Conservation (phyloP, 2,329 filamentous ascomycete species). For the Pseudonectria buxi region DNA sequence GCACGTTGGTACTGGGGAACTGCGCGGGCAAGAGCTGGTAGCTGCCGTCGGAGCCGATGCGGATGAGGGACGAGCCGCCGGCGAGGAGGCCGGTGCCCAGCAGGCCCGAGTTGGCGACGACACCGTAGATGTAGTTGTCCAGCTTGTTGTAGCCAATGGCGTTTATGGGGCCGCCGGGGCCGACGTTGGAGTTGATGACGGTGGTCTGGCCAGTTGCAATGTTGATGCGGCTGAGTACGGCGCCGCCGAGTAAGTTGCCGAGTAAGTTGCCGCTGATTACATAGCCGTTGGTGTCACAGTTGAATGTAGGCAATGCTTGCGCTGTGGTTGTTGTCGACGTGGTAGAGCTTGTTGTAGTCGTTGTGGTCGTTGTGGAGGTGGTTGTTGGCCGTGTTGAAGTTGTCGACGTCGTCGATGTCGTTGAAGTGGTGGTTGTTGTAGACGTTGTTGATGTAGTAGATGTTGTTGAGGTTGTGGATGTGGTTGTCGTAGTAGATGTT, state of each 20-base stretch:
- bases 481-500: neutral
- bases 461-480: neutral
- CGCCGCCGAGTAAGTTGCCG: too few relatives aligned
- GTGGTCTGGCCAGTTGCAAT: constrained; percentile 2
- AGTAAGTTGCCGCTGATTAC: constrained; percentile 2
- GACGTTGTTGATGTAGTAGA: neutral
- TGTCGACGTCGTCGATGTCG: neutral
- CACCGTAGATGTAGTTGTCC: constrained; percentile 18
- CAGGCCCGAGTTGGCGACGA: neutral
- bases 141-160: constrained; percentile 16
- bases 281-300: constrained; percentile 10
- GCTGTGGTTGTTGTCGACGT: neutral
- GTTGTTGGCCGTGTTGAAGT: neutral
- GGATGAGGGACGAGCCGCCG: constrained; percentile 6
- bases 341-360: neutral
- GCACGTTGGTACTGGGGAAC: constrained; percentile 1
- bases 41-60: constrained; percentile 10
- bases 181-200: constrained; percentile 2
- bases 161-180: constrained; percentile 5
- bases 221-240: constrained; percentile 8
- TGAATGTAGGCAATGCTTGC: constrained; percentile 9
- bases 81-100: constrained; percentile 2
- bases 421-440: neutral
- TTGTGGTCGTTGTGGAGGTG: neutral
- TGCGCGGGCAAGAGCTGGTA: neutral